Evolutionary conservation across 192 early-diverging fungal genomes (phyloP), one percentile per base, ranked within the genome.

Genomic region (Phlyctochytrium arcticum): DNA sequence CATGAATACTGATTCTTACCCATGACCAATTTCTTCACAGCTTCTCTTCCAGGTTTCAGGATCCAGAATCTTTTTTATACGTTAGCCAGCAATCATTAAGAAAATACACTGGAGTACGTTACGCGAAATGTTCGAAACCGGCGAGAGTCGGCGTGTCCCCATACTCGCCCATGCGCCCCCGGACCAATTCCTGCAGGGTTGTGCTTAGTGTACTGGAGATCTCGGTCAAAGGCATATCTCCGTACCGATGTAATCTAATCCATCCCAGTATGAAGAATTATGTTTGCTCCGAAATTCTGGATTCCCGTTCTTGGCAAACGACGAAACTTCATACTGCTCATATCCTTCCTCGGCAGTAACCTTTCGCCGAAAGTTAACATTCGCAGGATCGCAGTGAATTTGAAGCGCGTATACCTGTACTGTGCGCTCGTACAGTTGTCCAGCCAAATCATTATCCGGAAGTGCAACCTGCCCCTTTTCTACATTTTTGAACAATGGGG

Each of bases 311-410:
- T 27, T 26, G 7, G 62, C 67, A 39, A 74, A 77, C 2, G 75
- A 77, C 10, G 71, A 74, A 19, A 77, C 72, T 54, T 77, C 75
- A 42, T 77, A 77, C 49, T 77, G 75, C 3, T 48, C 10, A 48
- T 74, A 77, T 5, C 50, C 62, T 48, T 46, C 17, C 32, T 51
- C 24, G 10, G 7, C 33, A n/a, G 67, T 19, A 19, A 44, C 39
- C 39, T 44, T 0, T 44, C 39, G 15, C 39, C 8, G n/a, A n/a
- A n/a, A n/a, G n/a, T n/a, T n/a, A n/a, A n/a, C n/a, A n/a, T n/a
- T n/a, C n/a, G n/a, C n/a, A n/a, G n/a, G n/a, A n/a, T n/a, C n/a
- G n/a, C n/a, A n/a, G n/a, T n/a, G n/a, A n/a, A n/a, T n/a, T n/a
- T n/a, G n/a, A n/a, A n/a, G n/a, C n/a, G n/a, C n/a, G n/a, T n/a